Evolutionary conservation across 2,329 filamentous ascomycete species (phyloP).

Genomic region (Xylariaceae sp.): DNA sequence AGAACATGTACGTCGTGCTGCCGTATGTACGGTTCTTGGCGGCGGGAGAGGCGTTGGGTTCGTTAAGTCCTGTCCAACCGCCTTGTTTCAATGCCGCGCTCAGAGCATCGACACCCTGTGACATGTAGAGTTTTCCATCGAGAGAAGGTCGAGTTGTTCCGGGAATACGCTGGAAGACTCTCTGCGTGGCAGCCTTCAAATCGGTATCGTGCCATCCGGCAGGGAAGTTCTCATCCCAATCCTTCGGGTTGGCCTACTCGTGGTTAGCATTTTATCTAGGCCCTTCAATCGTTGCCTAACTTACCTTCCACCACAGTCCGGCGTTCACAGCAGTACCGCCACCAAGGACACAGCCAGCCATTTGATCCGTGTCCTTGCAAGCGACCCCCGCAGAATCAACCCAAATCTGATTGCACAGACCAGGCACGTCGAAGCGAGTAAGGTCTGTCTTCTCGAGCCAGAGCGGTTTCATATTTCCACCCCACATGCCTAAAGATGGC

Average conservation of each 20-base stretch:
- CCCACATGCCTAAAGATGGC: conserved; percentile 68
- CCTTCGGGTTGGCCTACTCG: conserved; percentile 62
- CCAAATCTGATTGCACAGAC: conserved; percentile 76
- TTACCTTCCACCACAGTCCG: conserved; percentile 69
- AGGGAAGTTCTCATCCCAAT: conserved; percentile 78
- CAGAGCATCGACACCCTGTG: conserved; percentile 69
- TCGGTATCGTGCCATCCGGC: conserved; percentile 72
- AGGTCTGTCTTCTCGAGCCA: conserved; percentile 64
- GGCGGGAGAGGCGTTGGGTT: conserved; percentile 62
- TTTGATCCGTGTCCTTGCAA: conserved; percentile 73
- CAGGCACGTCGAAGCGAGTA: conserved; percentile 75
- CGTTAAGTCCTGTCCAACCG: conserved; percentile 68
- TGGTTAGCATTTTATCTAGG: not conserved
- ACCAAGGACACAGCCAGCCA: conserved; percentile 76
- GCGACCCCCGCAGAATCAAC: conserved; percentile 67
- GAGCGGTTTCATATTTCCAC: conserved; percentile 64
- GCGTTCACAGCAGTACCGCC: conserved; percentile 73
- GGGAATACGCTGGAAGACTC: conserved; percentile 71
- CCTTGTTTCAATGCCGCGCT: conserved; percentile 62
- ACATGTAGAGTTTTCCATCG: conserved; percentile 70
- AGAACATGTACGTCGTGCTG: conserved; percentile 71
- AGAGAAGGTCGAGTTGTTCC: conserved; percentile 70
- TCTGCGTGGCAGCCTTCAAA: conserved; percentile 62
- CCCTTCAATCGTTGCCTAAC: not conserved
- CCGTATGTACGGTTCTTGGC: conserved; percentile 71